Percentiles rank a stretch among this genome's conserved stretches.
These are phyloP conservation scores for Fraxinus sp. DNA, from an alignment of 305 asterid genomes.

Conservation along the genomic window DNA sequence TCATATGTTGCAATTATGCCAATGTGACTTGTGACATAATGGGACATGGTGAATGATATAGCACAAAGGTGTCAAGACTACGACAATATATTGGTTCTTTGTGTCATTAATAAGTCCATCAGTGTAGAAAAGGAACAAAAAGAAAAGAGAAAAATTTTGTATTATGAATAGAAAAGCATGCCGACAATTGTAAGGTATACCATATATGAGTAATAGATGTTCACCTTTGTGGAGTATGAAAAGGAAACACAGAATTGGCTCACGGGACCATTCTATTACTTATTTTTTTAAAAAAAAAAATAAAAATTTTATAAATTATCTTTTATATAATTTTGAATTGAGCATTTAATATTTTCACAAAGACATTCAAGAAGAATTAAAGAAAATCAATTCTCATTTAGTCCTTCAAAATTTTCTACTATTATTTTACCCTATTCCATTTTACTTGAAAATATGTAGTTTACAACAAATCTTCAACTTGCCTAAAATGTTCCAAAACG, in stretches of 20 bases:
- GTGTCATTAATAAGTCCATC: neutral
- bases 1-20: neutral
- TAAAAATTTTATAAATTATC: neutral
- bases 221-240: neutral
- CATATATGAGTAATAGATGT: neutral
- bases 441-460: neutral
- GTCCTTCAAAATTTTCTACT: neutral
- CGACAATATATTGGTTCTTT: neutral
- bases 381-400: too few species aligned
- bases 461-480: neutral
- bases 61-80: neutral
- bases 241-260: neutral
- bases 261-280: neutral
- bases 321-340: too few species aligned
- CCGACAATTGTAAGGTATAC: neutral
- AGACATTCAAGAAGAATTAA: neutral
- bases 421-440: neutral
- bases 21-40: neutral
- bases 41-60: neutral
- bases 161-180: neutral
- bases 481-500: neutral
- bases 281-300: too few species aligned
- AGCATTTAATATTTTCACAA: neutral
- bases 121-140: neutral
- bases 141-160: neutral